A percentile compares a stretch with the other conserved stretches of the same genome.
phyloP scores from a whole-genome alignment of 2,329 filamentous ascomycete species.

The Colletotrichum falcatum region DNA sequence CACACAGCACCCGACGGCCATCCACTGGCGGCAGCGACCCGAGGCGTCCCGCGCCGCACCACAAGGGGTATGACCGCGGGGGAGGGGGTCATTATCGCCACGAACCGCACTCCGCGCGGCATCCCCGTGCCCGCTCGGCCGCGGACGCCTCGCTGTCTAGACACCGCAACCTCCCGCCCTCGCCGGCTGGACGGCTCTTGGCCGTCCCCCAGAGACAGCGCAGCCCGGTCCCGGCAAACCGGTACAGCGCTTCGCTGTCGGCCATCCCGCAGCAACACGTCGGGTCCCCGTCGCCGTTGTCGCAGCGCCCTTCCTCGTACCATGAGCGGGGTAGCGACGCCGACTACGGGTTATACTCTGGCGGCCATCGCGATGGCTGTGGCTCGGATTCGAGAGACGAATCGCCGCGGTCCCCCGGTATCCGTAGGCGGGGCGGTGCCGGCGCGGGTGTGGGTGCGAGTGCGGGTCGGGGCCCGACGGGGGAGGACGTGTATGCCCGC shows the following conservation, averaged over 20 bases:
- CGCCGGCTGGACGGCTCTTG: conserved; percentile 28
- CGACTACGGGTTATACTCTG: conserved; percentile 23
- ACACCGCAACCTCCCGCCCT: conserved; percentile 25
- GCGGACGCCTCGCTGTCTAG: conserved; percentile 7
- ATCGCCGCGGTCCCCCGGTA: conserved; percentile 23
- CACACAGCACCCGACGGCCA: conserved; percentile 11
- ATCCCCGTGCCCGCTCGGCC: conserved; percentile 29
- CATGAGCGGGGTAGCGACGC: conserved; percentile 15
- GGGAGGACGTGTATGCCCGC: conserved; percentile 28
- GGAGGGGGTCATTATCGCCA: background rate
- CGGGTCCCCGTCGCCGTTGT: background rate
- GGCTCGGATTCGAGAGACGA: conserved; percentile 6
- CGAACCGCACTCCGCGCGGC: conserved; percentile 13
- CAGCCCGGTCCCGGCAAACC: conserved; percentile 27
- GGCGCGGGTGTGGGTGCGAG: background rate
- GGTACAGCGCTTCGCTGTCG: conserved; percentile 31
- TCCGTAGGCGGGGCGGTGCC: background rate
- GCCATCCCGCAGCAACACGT: conserved; percentile 16
- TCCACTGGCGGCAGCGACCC: background rate
- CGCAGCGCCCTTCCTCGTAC: background rate
- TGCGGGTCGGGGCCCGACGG: conserved; percentile 12
- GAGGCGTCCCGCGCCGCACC: conserved; percentile 5
- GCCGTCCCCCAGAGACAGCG: background rate
- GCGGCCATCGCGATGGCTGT: background rate
- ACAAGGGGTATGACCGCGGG: conserved; percentile 25